Base-by-base conservation (phyloP, 805 yeast genomes). In the Cyberlindnera lachancei region DNA sequence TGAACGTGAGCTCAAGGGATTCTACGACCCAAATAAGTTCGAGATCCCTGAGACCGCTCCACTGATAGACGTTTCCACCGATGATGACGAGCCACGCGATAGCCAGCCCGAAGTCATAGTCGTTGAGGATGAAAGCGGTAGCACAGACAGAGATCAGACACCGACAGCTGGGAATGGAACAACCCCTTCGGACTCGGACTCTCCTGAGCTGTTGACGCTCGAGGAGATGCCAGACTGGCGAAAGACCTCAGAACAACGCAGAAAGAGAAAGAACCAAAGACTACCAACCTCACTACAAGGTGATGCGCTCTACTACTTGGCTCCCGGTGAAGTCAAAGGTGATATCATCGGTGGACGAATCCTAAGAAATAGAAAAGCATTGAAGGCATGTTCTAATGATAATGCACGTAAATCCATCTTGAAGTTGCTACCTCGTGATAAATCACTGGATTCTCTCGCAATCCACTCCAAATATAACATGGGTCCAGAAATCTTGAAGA, bases 1-100 rank as follows among this genome's bases (percentile, higher is more conserved):
- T 44, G 70, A 66, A 39, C 32, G 48, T 15, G 33, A 37, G 5
- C 33, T 36, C 0, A 29, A 40, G 9, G 66, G 66, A 11, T 62
- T 48, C 10, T 63, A 34, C 33, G 42, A 48, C 22, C 53, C 48
- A 6, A 24, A 43, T 3, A 35, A 22, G n/a, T 24, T 23, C 12
- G 32, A 31, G 7, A 30, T 37, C 3, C 41, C 47, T 6, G 30
- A 29, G 11, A 15, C 11, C 10, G 25, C 31, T 11, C 26, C 25
- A 9, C 15, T 29, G 26, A 22, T 29, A 9, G 31, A 29, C 13
- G 26, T 29, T 3, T 15, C 26, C 5, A 16, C 37, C 5, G 31
- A 23, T 15, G 40, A 30, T 15, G 38, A 36, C n/a, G 38, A 28
- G 9, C 27, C 32, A n/a, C 39, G 30, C n/a, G 29, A 28, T 10